Evolutionary conservation across 352 stramenopile species (phyloP), one percentile per base, ranked within the genome.

Genomic region (Globisporangium nagaii): DNA sequence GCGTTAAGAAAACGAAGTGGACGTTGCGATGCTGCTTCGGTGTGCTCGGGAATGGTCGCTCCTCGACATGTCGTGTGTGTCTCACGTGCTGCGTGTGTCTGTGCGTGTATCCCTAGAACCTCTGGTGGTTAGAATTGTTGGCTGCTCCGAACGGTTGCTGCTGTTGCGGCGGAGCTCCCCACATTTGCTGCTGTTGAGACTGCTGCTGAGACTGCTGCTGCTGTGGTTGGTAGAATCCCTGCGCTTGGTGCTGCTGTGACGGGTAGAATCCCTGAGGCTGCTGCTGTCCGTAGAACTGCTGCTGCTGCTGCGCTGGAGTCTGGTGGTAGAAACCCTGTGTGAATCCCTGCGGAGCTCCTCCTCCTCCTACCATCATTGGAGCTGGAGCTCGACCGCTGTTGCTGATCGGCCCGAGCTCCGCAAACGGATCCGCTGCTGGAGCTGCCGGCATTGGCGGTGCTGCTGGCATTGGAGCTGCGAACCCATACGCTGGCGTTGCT

Each of bases 371-470:
- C 56, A 62, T 47, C 31, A 52, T 56, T 20, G 32, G 32, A 3
- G 24, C 27, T 34, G 51, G 25, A 7, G 24, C 17, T 0, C 36
- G 42, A 32, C 15, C 24, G 19, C 27, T 17, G 32, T 24, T 39
- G 27, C 11, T 40, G 35, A 49, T 57, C 13, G 36, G 36, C 39
- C 51, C 56, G 53, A 88, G 73, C 20, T 61, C 66, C 41, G 60
- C 75, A 52, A 88, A 85, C 13, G 73, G 78, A 60, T 86, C 78
- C 2, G 61, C 65, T 31, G 62, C 48, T n/a, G 63, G 45, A 20
- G 62, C 58, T 35, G 65, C 43, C 6, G 64, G 20, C 5, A 60
- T 24, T 17, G 54, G 59, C 24, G 36, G 30, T 8, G 55, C 9
- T 11, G 48, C 19, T 20, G 50, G 37, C n/a, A 34, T 32, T 10